Percentiles rank a stretch among this genome's conserved stretches.
Evolutionary conservation across 768 basidiomycete genomes (phyloP).

Genomic region (Ramaria sp.): DNA sequence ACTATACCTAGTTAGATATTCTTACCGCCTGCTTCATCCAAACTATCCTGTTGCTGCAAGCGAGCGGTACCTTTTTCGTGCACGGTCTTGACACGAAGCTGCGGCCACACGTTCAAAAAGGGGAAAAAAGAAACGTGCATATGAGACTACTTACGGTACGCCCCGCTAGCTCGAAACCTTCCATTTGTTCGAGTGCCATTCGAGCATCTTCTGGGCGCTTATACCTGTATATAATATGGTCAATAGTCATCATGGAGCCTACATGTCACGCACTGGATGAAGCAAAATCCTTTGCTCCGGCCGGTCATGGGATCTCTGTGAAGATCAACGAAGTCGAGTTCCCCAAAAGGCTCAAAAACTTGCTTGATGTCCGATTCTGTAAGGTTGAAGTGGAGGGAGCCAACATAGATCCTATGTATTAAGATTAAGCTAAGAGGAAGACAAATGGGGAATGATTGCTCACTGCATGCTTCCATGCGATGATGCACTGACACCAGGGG

Average conservation of each 20-base stretch:
- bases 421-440: background rate
- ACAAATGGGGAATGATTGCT: constrained; percentile 24
- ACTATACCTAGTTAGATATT: background rate
- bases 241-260: constrained; percentile 1
- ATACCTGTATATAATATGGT: constrained; percentile 40
- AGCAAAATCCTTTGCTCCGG: constrained; percentile 94
- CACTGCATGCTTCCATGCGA: constrained; percentile 75
- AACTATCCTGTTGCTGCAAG: constrained; percentile 65
- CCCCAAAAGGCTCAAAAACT: constrained; percentile 98
- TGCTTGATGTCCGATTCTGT: constrained; percentile 96
- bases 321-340: constrained; percentile 96
- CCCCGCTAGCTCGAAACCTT: constrained; percentile 95
- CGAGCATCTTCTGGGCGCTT: constrained; percentile 87
- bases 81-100: constrained; percentile 87
- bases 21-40: constrained; percentile 86
- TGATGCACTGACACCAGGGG: constrained; percentile 73
- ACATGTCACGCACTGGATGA: constrained; percentile 70
- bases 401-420: constrained; percentile 76
- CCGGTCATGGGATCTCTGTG: constrained; percentile 93
- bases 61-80: constrained; percentile 78
- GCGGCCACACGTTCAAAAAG: constrained; percentile 6
- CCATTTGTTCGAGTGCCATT: constrained; percentile 98
- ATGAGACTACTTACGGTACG: constrained; percentile 51
- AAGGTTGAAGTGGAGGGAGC: constrained; percentile 93
- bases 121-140: constrained; percentile 9